phyloP scores from a whole-genome alignment of 2,329 filamentous ascomycete genomes.

The Stagonosporopsis tanaceti region DNA sequence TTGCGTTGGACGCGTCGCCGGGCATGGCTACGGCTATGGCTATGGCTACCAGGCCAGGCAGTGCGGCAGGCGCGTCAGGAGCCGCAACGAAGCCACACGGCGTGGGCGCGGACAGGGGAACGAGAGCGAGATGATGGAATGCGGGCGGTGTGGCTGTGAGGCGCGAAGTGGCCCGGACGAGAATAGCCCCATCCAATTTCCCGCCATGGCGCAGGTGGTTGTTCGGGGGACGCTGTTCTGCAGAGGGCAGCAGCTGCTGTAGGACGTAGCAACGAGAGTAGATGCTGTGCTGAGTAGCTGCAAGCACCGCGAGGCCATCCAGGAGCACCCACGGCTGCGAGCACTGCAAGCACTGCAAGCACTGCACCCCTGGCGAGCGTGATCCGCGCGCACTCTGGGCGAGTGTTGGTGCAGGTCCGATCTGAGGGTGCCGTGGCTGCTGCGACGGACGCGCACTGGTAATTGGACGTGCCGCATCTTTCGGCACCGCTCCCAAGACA shows the following conservation, averaged over 20 bases:
- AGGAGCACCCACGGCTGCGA: neutral
- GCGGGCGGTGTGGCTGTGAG: constrained; percentile 21
- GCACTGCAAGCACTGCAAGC: no score
- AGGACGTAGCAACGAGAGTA: neutral
- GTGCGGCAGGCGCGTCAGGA: constrained; percentile 7
- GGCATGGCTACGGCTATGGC: no score
- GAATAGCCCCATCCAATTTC: constrained; percentile 9
- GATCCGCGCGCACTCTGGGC: constrained; percentile 1
- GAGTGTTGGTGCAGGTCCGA: neutral
- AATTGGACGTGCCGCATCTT: constrained; percentile 3
- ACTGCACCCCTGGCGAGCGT: neutral
- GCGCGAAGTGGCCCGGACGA: constrained; percentile 10
- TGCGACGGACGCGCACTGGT: constrained; percentile 14
- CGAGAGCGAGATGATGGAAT: constrained; percentile 9
- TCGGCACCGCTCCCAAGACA: constrained; percentile 15
- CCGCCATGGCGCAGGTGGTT: constrained; percentile 9
- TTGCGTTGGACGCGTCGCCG: neutral
- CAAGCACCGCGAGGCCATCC: neutral
- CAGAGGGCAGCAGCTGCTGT: neutral
- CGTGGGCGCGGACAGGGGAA: neutral
- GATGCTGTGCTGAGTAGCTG: neutral
- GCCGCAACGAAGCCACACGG: constrained; percentile 12
- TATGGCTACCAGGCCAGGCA: neutral
- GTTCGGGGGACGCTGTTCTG: constrained; percentile 9
- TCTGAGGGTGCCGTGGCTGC: constrained; percentile 6